Conservation (phyloP, 2,329 filamentous ascomycete species). For the Colletotrichum gloeosporioides region DNA sequence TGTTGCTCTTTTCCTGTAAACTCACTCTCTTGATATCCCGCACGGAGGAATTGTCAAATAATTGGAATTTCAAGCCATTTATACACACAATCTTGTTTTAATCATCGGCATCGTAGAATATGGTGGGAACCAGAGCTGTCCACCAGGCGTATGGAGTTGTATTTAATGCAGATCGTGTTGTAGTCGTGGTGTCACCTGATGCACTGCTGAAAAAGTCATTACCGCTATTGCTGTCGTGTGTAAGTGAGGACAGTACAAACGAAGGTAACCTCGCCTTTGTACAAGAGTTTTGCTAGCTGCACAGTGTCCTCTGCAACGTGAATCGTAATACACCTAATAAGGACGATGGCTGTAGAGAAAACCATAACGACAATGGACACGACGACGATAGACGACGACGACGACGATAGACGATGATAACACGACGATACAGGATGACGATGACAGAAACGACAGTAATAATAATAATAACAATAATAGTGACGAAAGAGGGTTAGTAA, state of each 20-base stretch:
- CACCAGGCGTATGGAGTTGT: neutral
- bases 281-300: neutral
- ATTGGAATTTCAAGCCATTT: neutral
- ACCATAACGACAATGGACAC: too few relatives aligned
- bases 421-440: too few relatives aligned
- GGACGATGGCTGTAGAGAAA: too few relatives aligned
- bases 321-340: too few relatives aligned
- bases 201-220: neutral
- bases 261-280: neutral
- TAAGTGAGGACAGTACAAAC: neutral
- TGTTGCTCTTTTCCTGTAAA: conserved; percentile 48
- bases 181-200: neutral
- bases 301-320: neutral
- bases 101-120: neutral
- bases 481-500: too few relatives aligned
- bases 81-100: neutral
- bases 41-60: neutral
- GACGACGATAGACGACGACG: too few relatives aligned
- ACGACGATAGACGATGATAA: too few relatives aligned
- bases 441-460: too few relatives aligned
- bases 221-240: neutral
- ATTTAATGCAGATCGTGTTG: neutral
- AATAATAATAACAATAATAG: too few relatives aligned
- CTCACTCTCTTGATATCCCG: neutral
- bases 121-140: neutral